Evolutionary conservation across 2,329 filamentous ascomycete genomes (phyloP).

Genomic region (Neocatenulostroma microsporum): DNA sequence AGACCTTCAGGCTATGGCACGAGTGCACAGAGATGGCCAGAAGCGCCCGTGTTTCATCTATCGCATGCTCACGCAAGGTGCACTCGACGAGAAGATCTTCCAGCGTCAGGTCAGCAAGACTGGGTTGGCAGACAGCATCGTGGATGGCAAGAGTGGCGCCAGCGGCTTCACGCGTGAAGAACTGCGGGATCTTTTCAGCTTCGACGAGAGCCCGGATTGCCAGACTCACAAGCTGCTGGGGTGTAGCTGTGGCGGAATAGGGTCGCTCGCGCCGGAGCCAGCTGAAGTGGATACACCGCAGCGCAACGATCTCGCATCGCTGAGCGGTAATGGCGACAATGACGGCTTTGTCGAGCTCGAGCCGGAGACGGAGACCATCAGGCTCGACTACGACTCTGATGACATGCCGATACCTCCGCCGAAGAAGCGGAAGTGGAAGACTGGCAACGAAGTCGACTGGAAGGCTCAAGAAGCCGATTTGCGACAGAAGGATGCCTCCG

Average conservation of each 20-base stretch:
- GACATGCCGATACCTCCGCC: constrained; percentile 23
- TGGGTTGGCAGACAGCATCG: constrained; percentile 62
- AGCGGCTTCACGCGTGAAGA: constrained; percentile 60
- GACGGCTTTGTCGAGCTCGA: constrained; percentile 6
- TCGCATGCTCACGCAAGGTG: constrained; percentile 58
- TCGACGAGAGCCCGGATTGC: constrained; percentile 54
- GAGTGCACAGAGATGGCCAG: constrained; percentile 66
- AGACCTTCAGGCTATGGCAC: constrained; percentile 66
- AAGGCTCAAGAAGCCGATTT: constrained; percentile 30
- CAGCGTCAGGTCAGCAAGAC: constrained; percentile 65
- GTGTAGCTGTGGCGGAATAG: constrained; percentile 54
- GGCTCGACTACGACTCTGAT: constrained; percentile 23
- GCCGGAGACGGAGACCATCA: constrained; percentile 13
- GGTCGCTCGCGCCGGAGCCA: constrained; percentile 25
- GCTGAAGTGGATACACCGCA: constrained; percentile 13
- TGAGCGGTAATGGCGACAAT: constrained; percentile 11
- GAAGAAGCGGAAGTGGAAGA: constrained; percentile 10
- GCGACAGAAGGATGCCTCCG: constrained; percentile 22
- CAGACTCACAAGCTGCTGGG: constrained; percentile 62
- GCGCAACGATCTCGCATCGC: constrained; percentile 21
- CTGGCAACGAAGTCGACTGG: constrained; percentile 32
- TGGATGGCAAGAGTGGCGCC: constrained; percentile 56
- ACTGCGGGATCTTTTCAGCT: constrained; percentile 57
- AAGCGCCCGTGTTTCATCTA: constrained; percentile 62
- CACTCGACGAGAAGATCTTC: constrained; percentile 67